Percentiles rank a stretch among this genome's conserved stretches.
Conservation (phyloP, 2,329 filamentous ascomycete species). For the Diaporthe helianthi region DNA sequence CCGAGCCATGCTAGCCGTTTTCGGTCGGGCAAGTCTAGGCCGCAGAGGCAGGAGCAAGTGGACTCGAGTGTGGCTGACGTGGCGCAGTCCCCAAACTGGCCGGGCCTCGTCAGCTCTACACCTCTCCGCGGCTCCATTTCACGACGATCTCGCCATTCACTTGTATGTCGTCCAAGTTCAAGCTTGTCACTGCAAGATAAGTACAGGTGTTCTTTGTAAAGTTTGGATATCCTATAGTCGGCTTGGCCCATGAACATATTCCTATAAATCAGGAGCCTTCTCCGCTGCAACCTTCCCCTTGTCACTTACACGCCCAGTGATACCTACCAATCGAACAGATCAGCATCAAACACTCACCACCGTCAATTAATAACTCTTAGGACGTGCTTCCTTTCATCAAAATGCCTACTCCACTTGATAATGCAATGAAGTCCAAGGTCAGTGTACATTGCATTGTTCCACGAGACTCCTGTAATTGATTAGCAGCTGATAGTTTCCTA, state of each 20-base stretch:
- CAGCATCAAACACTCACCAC: not conserved
- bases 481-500: constrained; percentile 43
- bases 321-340: not conserved
- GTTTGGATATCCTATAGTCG: not conserved
- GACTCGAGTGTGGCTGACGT: constrained; percentile 8
- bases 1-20: not conserved
- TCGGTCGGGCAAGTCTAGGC: not conserved
- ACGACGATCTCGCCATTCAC: constrained; percentile 2
- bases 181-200: not conserved
- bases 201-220: constrained; percentile 27
- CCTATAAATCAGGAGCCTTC: constrained; percentile 6
- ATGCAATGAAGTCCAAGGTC: constrained; percentile 74
- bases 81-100: constrained; percentile 14
- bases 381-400: constrained; percentile 38
- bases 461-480: not conserved
- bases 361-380: not conserved
- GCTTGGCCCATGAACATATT: not conserved
- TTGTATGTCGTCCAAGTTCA: not conserved
- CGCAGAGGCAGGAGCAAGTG: not conserved
- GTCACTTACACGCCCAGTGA: constrained; percentile 12
- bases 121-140: not conserved
- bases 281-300: not conserved
- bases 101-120: constrained; percentile 30
- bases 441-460: constrained; percentile 36
- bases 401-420: constrained; percentile 75